Conservation (phyloP, 2,329 filamentous ascomycete species). For the Penicillium sp. region DNA sequence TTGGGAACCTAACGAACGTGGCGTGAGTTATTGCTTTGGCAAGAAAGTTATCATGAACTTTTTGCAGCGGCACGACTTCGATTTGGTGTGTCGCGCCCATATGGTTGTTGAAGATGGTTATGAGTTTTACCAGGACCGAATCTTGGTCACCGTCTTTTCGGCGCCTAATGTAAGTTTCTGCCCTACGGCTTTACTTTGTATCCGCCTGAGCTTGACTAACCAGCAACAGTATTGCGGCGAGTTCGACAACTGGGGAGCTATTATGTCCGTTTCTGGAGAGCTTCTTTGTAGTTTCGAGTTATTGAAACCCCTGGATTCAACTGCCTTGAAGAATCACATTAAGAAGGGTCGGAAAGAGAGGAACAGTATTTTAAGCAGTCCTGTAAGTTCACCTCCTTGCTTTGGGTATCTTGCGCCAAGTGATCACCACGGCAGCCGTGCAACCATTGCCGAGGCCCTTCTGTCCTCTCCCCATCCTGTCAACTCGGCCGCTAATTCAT, state of each 20-base stretch:
- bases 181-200: neutral
- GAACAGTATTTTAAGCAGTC: constrained; percentile 93
- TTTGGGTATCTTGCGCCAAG: constrained; percentile 21
- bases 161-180: constrained; percentile 80
- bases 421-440: constrained; percentile 16
- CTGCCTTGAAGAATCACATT: constrained; percentile 95
- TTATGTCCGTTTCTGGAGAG: constrained; percentile 96
- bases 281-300: constrained; percentile 96
- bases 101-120: constrained; percentile 99
- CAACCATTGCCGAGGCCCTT: constrained; percentile 22
- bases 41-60: constrained; percentile 99
- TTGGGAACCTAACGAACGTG: constrained; percentile 96
- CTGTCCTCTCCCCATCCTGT: constrained; percentile 2
- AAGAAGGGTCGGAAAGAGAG: constrained; percentile 96
- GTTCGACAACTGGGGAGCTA: constrained; percentile 98
- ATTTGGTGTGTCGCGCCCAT: constrained; percentile 93
- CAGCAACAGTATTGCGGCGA: constrained; percentile 85
- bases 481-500: constrained; percentile 17
- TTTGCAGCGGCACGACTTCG: constrained; percentile 90
- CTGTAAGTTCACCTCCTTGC: constrained; percentile 62
- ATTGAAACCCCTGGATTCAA: constrained; percentile 92
- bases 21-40: constrained; percentile 97
- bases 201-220: neutral
- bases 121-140: constrained; percentile 95
- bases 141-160: constrained; percentile 95